A percentile compares a stretch with the other conserved stretches of the same genome.
phyloP scores from a whole-genome alignment of 345 rosid genomes.

The Psidium guajava region DNA sequence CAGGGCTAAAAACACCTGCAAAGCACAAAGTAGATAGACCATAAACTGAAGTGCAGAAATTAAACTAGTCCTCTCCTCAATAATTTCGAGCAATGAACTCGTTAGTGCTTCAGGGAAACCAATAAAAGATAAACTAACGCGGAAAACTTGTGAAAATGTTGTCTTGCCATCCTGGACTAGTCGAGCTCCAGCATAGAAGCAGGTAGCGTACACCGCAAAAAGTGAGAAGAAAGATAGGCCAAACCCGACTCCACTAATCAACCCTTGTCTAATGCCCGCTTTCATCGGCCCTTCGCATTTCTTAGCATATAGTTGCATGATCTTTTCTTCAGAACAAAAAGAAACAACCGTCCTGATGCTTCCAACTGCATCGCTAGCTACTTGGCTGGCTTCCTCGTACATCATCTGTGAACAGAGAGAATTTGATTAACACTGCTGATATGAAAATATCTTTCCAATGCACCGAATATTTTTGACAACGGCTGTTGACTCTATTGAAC shows the following conservation, averaged over 20 bases:
- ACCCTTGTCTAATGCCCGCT: constrained; percentile 60
- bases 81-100: neutral
- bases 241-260: constrained; percentile 57
- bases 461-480: neutral
- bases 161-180: constrained; percentile 43
- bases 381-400: constrained; percentile 92
- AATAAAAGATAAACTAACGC: constrained; percentile 14
- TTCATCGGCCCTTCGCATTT: constrained; percentile 79
- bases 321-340: constrained; percentile 77
- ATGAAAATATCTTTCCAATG: neutral
- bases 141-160: constrained; percentile 54
- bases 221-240: constrained; percentile 55
- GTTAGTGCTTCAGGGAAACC: neutral
- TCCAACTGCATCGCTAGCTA: constrained; percentile 82
- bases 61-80: neutral
- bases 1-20: constrained; percentile 23
- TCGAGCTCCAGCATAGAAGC: constrained; percentile 71
- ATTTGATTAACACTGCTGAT: neutral
- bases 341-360: constrained; percentile 87
- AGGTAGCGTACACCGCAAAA: constrained; percentile 40
- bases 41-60: neutral
- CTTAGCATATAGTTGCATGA: constrained; percentile 53
- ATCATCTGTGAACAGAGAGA: constrained; percentile 35
- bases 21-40: neutral
- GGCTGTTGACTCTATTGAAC: neutral